Conservation (phyloP, 106 monocot species). For the Dioscorea zingiberensis region DNA sequence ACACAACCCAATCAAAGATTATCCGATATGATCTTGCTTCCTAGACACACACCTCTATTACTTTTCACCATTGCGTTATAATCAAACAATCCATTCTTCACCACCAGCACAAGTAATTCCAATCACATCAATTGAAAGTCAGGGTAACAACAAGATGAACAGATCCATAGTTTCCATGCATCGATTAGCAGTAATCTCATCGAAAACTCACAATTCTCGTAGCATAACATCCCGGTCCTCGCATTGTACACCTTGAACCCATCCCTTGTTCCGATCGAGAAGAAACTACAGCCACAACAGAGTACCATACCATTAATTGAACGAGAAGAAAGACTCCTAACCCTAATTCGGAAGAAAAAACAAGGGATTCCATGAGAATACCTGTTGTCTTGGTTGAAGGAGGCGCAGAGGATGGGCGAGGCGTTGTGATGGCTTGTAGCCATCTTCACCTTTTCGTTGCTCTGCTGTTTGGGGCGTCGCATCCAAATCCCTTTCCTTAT, state of each 20-base stretch:
- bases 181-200: not conserved
- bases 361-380: conserved; percentile 1
- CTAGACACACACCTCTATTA: too few species aligned
- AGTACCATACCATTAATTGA: not conserved
- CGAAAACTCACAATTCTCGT: conserved; percentile 47
- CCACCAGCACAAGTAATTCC: too few species aligned
- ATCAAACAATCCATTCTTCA: too few species aligned
- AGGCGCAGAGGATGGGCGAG: conserved; percentile 57
- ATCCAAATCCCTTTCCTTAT: too few species aligned
- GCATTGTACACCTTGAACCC: conserved; percentile 83
- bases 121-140: too few species aligned
- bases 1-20: too few species aligned
- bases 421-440: conserved; percentile 13
- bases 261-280: conserved; percentile 71
- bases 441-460: not conserved
- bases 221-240: conserved; percentile 54
- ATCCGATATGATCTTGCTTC: too few species aligned
- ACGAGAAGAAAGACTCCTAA: not conserved
- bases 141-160: too few species aligned
- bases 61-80: too few species aligned
- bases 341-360: not conserved
- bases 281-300: conserved; percentile 34
- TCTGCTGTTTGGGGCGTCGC: not conserved
- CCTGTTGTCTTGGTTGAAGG: conserved; percentile 98
- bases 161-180: too few species aligned